These are phyloP conservation scores for Solidago caesia DNA, from an alignment of 129 eudicot species.

Conservation along the genomic window DNA sequence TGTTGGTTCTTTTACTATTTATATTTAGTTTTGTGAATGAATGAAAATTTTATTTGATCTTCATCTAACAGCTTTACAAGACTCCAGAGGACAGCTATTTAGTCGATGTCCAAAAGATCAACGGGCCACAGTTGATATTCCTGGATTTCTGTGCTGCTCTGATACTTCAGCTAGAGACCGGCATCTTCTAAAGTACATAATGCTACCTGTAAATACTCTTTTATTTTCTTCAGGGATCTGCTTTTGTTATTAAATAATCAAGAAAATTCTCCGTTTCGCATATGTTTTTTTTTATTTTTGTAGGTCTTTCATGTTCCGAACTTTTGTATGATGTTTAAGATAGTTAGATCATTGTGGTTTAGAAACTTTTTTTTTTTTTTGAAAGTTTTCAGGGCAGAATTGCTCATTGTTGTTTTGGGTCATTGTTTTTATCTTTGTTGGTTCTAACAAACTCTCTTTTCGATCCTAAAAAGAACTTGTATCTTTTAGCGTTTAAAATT, in stretches of 20 bases:
- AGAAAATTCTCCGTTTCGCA: not conserved
- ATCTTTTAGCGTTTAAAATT: no score
- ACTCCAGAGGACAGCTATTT: slow-evolving; percentile 59
- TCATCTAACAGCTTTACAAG: slow-evolving; percentile 60
- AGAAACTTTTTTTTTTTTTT: no score
- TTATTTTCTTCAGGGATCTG: slow-evolving; percentile 1
- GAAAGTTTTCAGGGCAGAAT: no score
- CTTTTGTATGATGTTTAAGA: not conserved
- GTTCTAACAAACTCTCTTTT: no score
- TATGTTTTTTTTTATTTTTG: not conserved
- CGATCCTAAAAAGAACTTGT: no score
- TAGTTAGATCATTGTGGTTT: not conserved
- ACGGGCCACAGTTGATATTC: slow-evolving; percentile 67
- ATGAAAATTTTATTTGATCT: not conserved
- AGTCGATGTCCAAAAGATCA: slow-evolving; percentile 69
- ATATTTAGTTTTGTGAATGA: not conserved
- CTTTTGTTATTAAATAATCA: slow-evolving; percentile 13
- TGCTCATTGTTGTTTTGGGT: no score
- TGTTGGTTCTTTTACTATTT: not conserved
- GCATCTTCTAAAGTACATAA: slow-evolving; percentile 33
- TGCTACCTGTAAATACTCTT: slow-evolving; percentile 33
- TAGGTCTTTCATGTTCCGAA: not conserved
- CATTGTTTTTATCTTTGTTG: no score
- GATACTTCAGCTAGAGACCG: slow-evolving; percentile 33
- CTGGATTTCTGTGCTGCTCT: slow-evolving; percentile 64